Conservation (phyloP, 176 grass and related monocot species). For the Carex scoparia region DNA sequence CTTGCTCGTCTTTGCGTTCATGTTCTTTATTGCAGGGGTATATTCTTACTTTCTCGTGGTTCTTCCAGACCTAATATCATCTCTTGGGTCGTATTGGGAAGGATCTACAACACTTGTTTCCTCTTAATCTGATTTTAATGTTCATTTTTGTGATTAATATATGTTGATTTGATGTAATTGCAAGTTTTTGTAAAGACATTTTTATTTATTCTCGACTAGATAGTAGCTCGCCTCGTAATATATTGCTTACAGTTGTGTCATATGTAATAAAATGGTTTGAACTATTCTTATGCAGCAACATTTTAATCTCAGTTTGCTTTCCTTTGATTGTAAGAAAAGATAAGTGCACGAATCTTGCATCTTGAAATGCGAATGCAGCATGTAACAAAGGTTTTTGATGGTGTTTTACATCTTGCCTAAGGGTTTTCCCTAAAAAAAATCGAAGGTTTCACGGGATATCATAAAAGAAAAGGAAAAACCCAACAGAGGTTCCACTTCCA, state of each 20-base stretch:
- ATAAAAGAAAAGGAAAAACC: not conserved
- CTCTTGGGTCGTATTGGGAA: not conserved
- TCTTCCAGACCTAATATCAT: slow-evolving; percentile 35
- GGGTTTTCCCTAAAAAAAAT: too few relatives aligned
- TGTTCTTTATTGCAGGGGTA: slow-evolving; percentile 66
- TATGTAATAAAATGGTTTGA: not conserved
- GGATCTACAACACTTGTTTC: not conserved
- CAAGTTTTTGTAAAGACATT: not conserved
- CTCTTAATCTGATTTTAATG: not conserved
- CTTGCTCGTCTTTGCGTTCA: slow-evolving; percentile 54
- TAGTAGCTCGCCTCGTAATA: not conserved
- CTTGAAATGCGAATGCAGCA: not conserved
- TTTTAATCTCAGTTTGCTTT: not conserved
- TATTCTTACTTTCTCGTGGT: slow-evolving; percentile 64
- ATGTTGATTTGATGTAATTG: slow-evolving; percentile 17
- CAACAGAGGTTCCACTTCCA: not conserved
- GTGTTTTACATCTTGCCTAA: too few relatives aligned
- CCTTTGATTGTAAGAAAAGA: not conserved
- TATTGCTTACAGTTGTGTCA: not conserved
- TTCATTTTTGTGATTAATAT: slow-evolving; percentile 9
- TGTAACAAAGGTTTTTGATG: not conserved
- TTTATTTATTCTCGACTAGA: not conserved
- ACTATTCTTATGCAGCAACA: not conserved
- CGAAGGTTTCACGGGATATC: not conserved
- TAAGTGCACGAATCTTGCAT: not conserved